These are phyloP conservation scores for Haematococcus sp. DNA, from an alignment of 139 green algal species.

Conservation along the genomic window DNA sequence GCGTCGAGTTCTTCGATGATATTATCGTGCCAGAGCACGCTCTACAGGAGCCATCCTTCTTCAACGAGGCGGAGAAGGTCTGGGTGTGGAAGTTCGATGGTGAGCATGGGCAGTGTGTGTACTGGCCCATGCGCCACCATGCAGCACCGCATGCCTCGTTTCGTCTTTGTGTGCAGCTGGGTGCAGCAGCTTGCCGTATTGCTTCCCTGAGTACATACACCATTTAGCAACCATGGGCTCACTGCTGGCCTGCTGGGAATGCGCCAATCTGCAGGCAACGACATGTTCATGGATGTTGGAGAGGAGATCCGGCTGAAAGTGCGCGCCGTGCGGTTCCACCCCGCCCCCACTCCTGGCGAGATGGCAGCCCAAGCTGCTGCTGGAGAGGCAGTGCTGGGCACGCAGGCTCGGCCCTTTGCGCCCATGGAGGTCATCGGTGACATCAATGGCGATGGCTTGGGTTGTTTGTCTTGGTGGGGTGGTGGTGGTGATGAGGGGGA, in stretches of 20 bases:
- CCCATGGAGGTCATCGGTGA: slow-evolving; percentile 59
- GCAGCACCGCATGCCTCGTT: too few species aligned
- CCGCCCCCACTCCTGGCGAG: slow-evolving; percentile 24
- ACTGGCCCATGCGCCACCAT: too few species aligned
- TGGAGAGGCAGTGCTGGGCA: slow-evolving; percentile 33
- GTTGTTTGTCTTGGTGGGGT: slow-evolving; percentile 70
- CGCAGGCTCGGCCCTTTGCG: slow-evolving; percentile 39
- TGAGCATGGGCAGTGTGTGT: not conserved
- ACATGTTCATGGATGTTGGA: slow-evolving; percentile 80
- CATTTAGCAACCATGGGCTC: too few species aligned
- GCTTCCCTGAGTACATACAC: too few species aligned
- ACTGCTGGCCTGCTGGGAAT: not conserved
- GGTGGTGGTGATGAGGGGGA: slow-evolving; percentile 21
- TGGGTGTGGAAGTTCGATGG: slow-evolving; percentile 81
- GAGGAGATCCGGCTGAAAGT: slow-evolving; percentile 33
- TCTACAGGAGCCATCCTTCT: slow-evolving; percentile 57
- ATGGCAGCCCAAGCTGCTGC: slow-evolving; percentile 1
- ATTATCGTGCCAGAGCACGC: slow-evolving; percentile 56
- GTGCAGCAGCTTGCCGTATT: too few species aligned
- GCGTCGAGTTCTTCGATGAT: slow-evolving; percentile 91
- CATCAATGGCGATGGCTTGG: slow-evolving; percentile 74
- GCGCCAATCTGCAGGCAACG: slow-evolving; percentile 31
- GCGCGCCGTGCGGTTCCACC: slow-evolving; percentile 31
- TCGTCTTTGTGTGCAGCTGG: too few species aligned
- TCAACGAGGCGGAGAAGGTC: slow-evolving; percentile 61